These are phyloP conservation scores for Fraxinus anomala DNA, from an alignment of 257 asterid genomes.

Conservation along the genomic window DNA sequence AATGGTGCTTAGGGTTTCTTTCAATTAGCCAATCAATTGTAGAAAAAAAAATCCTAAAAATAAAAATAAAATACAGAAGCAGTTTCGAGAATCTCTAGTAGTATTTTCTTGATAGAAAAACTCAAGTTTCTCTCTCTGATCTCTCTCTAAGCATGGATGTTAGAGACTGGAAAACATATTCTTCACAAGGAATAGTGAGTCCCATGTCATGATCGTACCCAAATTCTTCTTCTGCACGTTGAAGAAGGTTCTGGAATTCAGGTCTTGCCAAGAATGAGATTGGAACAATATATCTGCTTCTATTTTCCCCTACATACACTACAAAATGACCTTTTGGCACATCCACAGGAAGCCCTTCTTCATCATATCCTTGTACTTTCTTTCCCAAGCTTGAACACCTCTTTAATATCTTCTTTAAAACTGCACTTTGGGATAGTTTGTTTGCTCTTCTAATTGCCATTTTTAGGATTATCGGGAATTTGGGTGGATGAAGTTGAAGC, in stretches of 20 bases:
- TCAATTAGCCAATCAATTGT: conserved; percentile 25
- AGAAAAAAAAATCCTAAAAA: not conserved
- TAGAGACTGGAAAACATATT: conserved; percentile 45
- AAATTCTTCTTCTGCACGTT: conserved; percentile 56
- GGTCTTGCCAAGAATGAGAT: conserved; percentile 44
- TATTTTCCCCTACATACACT: conserved; percentile 56
- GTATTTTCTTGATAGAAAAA: too few relatives aligned
- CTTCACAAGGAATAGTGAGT: conserved; percentile 55
- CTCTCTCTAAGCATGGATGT: conserved; percentile 35
- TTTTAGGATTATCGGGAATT: not conserved
- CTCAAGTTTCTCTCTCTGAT: not conserved
- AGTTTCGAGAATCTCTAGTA: not conserved
- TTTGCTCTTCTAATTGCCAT: conserved; percentile 49
- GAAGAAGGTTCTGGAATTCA: conserved; percentile 44
- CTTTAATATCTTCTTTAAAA: conserved; percentile 54
- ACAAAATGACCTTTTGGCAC: conserved; percentile 65
- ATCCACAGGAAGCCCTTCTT: conserved; percentile 50
- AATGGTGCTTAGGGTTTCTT: conserved; percentile 8
- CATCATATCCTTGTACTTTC: conserved; percentile 36
- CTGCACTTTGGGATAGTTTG: conserved; percentile 50
- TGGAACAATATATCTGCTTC: conserved; percentile 53
- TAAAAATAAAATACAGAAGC: not conserved
- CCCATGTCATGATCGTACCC: conserved; percentile 68
- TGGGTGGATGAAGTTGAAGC: too few relatives aligned
- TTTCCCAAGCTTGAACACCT: conserved; percentile 58